Base-by-base conservation (phyloP, 2,329 filamentous ascomycete genomes). In the Colletotrichum cuscutae region DNA sequence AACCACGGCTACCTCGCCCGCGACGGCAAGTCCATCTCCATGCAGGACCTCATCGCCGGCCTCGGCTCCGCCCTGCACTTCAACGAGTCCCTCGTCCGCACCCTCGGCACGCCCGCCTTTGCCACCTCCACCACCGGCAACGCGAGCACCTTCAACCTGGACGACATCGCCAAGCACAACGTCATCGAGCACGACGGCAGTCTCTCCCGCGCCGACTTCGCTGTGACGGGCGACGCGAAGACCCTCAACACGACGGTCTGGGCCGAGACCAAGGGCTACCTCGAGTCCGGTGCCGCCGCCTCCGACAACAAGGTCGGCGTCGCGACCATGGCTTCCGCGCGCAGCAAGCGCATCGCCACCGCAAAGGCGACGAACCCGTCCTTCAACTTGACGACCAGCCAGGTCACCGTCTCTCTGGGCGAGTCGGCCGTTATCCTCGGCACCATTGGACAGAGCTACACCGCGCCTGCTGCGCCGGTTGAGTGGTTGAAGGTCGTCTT, bases 31-130 rank as follows among this genome's bases (percentile, higher is more conserved):
- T 65, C 74, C 11, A 70, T 77, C 68, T 74, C 71, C 26, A 60
- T 72, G 30, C 42, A 75, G 28, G 63, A 74, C 42, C 71, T 77
- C 49, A 74, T 65, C 53, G 62, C 71, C 24, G 76, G 75, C 28
- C 74, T 77, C 12, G 65, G 70, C 42, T 60, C 70, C 53, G 76
- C 71, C 4, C 56, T 77, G 59, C 76, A 77, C 59, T 56, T 74
- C 58, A 71, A 74, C 57, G 66, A 72, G 66, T 35, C 65, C 22
- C 66, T 72, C 60, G 54, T 70, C 24, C 70, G 70, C 54, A 72
- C 86, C 24, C 73, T 79, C 30, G 79, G 80, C 24, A 86, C 85
- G 73, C 84, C 85, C 0, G 77, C 59, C 26, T 68, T 73, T n/a
- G 63, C 68, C 0, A 71, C 72, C 30, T 74, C 75, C 57, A 76